Evolutionary conservation across 305 asterid genomes (phyloP).

Genomic region (Fraxinus greggii): DNA sequence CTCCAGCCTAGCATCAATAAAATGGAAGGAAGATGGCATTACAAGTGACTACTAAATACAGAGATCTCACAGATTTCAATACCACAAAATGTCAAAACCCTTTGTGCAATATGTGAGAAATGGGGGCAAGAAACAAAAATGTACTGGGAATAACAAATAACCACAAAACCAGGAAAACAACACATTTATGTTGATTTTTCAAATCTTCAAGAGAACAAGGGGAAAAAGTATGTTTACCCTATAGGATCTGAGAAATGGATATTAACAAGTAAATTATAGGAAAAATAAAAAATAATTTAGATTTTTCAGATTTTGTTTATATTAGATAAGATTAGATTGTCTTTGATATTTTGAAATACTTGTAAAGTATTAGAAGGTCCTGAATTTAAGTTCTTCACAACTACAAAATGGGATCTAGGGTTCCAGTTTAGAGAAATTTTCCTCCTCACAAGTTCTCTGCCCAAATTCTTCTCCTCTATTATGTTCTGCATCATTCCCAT

Average conservation of each 20-base stretch:
- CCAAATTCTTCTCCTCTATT: neutral
- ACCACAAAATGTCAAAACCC: neutral
- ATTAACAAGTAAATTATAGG: neutral
- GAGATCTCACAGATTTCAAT: neutral
- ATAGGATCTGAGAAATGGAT: neutral
- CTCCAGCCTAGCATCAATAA: conserved; percentile 5
- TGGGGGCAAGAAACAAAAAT: neutral
- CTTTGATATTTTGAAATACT: neutral
- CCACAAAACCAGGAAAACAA: neutral
- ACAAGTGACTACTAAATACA: neutral
- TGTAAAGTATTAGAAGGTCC: neutral
- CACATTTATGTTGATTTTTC: neutral
- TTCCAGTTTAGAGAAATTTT: neutral
- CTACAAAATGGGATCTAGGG: neutral
- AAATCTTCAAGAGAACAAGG: neutral
- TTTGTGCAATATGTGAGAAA: neutral
- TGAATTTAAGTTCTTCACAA: neutral
- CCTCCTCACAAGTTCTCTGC: neutral
- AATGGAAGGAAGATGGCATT: neutral
- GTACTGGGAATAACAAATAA: neutral
- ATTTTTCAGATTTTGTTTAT: neutral
- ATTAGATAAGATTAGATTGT: neutral
- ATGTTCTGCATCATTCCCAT: neutral
- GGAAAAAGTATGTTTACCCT: neutral
- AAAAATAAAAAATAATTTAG: neutral